Base-by-base conservation (phyloP, 2,329 filamentous ascomycete genomes). In the Juglanconis juglandina region DNA sequence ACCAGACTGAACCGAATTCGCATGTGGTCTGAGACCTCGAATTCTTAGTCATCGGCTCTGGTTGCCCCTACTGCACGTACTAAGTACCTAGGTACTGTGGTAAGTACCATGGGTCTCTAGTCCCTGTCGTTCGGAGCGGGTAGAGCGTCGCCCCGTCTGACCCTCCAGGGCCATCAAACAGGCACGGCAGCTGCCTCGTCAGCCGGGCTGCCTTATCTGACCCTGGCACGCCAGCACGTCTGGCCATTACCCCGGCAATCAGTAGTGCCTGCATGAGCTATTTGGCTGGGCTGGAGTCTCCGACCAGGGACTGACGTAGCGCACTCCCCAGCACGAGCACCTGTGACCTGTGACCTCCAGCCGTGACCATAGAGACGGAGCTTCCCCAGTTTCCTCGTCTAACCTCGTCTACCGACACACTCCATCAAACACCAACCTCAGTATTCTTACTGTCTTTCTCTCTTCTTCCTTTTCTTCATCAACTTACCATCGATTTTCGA, bases 301-400 rank as follows among this genome's bases (percentile, higher is more conserved):
- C 24, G 41, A 33, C 52, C 41, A 17, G 52, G 56, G 58, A 52
- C 53, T 56, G 17, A 55, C 47, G 58, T 59, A 59, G 56, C 44
- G 56, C 35, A 53, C 42, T 50, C 30, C 56, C 30, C 39, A 51
- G 48, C 37, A 39, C 37, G 52, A 39, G 30, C 44, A 46, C 42
- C 14, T 42, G 60, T 53, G 51, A 48, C 57, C 46, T 42, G 56
- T 56, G 54, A 56, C 53, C 53, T 48, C 37, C 35, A 14, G 39
- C 37, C 13, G 41, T 24, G 39, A 17, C n/a, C 35, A 32, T 39
- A 14, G 35, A 11, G 34, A 10, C 42, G 46, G 56, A 61, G 59
- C 59, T 61, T 61, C 59, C 56, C 52, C 57, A 49, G 56, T 59
- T 47, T 34, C 50, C 34, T 51, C 35, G 5, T 32, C 46, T 48